Evolutionary conservation across 202 grass and related monocot species (phyloP).

Genomic region (Carex arenaria): DNA sequence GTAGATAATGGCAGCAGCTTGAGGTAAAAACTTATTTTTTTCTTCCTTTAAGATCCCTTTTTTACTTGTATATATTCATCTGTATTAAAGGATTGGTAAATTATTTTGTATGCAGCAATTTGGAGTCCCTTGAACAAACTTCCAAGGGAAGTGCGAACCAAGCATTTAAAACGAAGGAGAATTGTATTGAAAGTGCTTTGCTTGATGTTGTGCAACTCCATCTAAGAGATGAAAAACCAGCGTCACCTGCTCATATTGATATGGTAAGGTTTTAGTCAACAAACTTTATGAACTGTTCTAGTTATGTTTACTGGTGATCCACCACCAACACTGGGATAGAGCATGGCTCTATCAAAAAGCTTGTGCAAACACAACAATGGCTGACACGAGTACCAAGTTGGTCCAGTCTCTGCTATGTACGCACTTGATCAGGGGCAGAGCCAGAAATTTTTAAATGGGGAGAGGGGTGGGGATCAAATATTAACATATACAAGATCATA

Average conservation of each 20-base stretch:
- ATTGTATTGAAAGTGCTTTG: conserved; percentile 63
- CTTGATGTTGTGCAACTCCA: conserved; percentile 85
- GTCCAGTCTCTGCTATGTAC: not conserved
- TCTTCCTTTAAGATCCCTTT: not conserved
- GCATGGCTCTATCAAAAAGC: not conserved
- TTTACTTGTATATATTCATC: not conserved
- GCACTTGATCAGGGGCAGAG: too few species aligned
- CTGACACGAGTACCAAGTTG: not conserved
- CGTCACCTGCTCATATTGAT: conserved; percentile 55
- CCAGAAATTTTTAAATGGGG: too few species aligned
- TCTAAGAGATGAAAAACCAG: conserved; percentile 52
- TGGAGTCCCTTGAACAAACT: conserved; percentile 26
- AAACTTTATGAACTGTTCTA: not conserved
- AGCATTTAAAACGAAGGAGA: conserved; percentile 55
- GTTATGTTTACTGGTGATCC: not conserved
- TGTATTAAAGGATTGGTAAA: not conserved
- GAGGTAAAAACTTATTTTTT: not conserved
- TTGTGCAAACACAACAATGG: not conserved
- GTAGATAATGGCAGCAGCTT: not conserved
- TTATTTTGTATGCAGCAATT: conserved; percentile 15
- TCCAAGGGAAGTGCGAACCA: conserved; percentile 26
- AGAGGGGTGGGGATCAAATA: too few species aligned
- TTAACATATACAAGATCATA: too few species aligned
- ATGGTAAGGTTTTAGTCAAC: conserved; percentile 45
- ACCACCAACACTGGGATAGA: not conserved